Evolutionary conservation across 192 early-diverging fungal species (phyloP), one percentile per base, ranked within the genome.

Genomic region (Umbelopsis sp.): DNA sequence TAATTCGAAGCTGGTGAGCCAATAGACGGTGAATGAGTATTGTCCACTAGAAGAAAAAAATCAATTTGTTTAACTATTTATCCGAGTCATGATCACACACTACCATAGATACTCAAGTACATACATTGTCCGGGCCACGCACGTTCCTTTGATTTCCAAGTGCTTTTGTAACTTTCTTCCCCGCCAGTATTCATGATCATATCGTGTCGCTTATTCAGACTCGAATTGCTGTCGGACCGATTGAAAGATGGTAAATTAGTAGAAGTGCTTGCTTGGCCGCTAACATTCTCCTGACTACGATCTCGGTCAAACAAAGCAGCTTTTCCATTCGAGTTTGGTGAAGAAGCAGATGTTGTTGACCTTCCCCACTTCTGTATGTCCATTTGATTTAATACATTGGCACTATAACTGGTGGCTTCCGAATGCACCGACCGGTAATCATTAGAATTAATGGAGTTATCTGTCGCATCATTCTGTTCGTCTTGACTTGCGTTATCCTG

Each of bases 321-420:
- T n/a, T 61, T 61, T 16, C 55, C 30, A 61, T 25, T 18, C 25
- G 55, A 61, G 55, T 35, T 30, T 18, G 15, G 4, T 16, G 48
- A 16, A 3, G 48, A 49, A 49, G 48, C 48, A 3, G 23, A 25
- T 35, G 27, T 61, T 2, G 55, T 1, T 35, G 55, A 35, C 1
- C 9, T 30, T n/a, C 55, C 55, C 55, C 55, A 61, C 21, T 25
- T 61, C 13, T 61, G 55, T 61, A 30, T 15, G 13, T 61, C 55
- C 55, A 61, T 61, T 16, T 61, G 55, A 30, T 61, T 61, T 35
- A 61, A 33, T 27, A 61, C 55, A 61, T 61, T 61, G 18, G 55
- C 55, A 18, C 55, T 61, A 25, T 61, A 61, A 4, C 55, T 61
- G 11, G 55, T 35, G 55, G 33, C 33, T 61, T 61, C 27, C 2